Evolutionary conservation across 331 rosid species (phyloP).

Genomic region (Erythrophleum ivorense): DNA sequence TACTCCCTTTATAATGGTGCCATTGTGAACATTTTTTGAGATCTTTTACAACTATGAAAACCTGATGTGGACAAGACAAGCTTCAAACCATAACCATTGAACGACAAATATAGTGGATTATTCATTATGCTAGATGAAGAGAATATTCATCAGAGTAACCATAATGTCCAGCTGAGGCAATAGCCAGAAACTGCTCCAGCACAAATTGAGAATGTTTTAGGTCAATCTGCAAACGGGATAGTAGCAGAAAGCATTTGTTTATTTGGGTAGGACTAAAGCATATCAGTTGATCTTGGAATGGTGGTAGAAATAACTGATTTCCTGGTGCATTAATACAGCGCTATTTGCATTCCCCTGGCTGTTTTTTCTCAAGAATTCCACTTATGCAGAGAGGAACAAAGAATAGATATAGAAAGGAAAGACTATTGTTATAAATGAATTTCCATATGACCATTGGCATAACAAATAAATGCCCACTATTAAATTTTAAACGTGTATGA

Average conservation of each 20-base stretch:
- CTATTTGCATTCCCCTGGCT: neutral
- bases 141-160: neutral
- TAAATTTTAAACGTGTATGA: neutral
- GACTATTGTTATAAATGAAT: constrained; percentile 15
- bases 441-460: constrained; percentile 4
- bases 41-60: too few relatives aligned
- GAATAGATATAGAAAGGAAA: constrained; percentile 13
- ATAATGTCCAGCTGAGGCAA: neutral
- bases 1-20: too few relatives aligned
- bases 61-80: neutral
- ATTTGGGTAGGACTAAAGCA: constrained; percentile 16
- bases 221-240: neutral
- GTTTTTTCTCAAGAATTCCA: constrained; percentile 7
- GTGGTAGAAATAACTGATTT: neutral
- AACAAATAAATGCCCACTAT: neutral
- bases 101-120: neutral
- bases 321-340: neutral
- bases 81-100: neutral
- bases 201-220: neutral
- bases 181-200: constrained; percentile 9
- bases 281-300: constrained; percentile 13
- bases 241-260: neutral
- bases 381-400: constrained; percentile 5
- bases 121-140: neutral
- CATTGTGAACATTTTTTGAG: too few relatives aligned